phyloP scores from a whole-genome alignment of 1,284 basidiomycete genomes.

The Xanthoconium separans region DNA sequence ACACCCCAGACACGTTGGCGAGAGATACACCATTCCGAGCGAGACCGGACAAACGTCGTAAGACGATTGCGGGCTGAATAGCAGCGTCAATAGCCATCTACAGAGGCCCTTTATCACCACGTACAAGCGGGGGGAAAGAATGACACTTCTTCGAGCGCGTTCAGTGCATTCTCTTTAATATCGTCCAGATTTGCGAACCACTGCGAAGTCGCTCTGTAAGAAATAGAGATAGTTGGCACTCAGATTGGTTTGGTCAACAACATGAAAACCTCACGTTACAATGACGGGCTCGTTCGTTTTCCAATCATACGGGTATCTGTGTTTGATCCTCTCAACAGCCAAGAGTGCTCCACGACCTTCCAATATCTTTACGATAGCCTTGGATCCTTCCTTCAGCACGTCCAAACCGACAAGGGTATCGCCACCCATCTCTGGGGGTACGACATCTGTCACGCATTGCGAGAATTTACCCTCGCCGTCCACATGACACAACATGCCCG shows the following conservation, averaged over 20 bases:
- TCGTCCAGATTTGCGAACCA: conserved; percentile 94
- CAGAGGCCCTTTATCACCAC: background rate
- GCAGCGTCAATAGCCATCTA: conserved; percentile 7
- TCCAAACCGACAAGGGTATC: conserved; percentile 64
- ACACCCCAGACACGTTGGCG: conserved; percentile 98
- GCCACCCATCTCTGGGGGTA: conserved; percentile 44
- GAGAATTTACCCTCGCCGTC: conserved; percentile 81
- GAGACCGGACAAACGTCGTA: conserved; percentile 79
- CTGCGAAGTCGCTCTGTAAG: conserved; percentile 86
- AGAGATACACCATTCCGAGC: conserved; percentile 99
- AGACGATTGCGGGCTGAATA: conserved; percentile 77
- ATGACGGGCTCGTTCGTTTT: conserved; percentile 93
- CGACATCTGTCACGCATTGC: conserved; percentile 49
- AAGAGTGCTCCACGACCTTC: conserved; percentile 59
- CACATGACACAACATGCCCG: conserved; percentile 72
- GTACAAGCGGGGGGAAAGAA: conserved; percentile 80
- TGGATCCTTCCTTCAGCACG: conserved; percentile 73
- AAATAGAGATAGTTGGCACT: conserved; percentile 9
- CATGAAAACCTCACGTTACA: conserved; percentile 57
- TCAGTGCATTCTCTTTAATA: conserved; percentile 78
- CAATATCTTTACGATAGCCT: conserved; percentile 65
- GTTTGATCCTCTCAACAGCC: conserved; percentile 72
- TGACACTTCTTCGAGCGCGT: conserved; percentile 68
- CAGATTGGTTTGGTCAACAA: background rate
- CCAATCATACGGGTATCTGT: conserved; percentile 98